phyloP scores from a whole-genome alignment of 23 red algal genomes.

The Chondrus crispus region DNA sequence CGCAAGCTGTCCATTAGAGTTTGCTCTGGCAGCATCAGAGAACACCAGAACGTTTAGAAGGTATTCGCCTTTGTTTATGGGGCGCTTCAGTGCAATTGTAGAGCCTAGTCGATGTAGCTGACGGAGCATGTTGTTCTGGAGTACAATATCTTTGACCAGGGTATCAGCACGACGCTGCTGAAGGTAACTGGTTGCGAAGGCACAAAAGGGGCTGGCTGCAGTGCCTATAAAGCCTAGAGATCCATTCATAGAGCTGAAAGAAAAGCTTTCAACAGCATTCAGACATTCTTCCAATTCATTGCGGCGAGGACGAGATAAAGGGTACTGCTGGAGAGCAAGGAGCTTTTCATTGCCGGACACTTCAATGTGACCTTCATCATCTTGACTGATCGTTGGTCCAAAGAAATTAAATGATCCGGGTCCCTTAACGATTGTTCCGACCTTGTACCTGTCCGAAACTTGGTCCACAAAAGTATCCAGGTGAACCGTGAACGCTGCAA shows the following conservation, averaged over 20 bases:
- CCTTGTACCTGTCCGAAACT: not conserved
- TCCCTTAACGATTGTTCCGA: not conserved
- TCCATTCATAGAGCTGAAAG: not conserved
- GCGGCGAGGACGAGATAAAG: not conserved
- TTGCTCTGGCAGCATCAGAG: not conserved
- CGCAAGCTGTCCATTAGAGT: conserved; percentile 25
- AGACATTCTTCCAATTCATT: not conserved
- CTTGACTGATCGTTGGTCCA: not conserved
- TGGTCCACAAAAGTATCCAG: not conserved
- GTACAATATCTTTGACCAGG: not conserved
- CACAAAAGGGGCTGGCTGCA: not conserved
- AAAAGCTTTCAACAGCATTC: not conserved
- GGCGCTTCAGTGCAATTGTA: not conserved
- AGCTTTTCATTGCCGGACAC: not conserved
- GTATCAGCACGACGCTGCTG: conserved; percentile 3
- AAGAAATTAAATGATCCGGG: not conserved
- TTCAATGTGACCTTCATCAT: not conserved
- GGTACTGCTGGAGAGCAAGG: not conserved
- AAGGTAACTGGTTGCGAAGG: conserved; percentile 11
- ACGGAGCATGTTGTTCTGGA: not conserved
- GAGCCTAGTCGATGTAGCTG: not conserved
- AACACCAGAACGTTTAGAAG: not conserved
- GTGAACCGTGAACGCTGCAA: not conserved
- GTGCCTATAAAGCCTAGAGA: not conserved
- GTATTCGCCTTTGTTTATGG: not conserved